phyloP scores from a whole-genome alignment of 495 filamentous ascomycete genomes.

The Penicillium odoratum region DNA sequence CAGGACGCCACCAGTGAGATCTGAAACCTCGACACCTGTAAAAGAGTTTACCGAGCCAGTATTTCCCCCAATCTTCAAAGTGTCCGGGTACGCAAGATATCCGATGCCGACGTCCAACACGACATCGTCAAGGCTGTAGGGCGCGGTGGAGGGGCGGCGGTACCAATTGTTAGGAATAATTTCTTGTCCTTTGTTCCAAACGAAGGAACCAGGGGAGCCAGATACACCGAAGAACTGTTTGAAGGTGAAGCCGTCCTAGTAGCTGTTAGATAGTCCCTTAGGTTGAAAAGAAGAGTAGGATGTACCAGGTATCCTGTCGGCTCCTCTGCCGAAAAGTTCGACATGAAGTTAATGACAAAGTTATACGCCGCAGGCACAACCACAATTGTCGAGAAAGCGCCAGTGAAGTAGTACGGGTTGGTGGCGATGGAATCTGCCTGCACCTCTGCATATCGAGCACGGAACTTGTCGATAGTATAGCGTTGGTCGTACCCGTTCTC shows the following conservation, averaged over 20 bases:
- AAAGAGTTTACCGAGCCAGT: constrained; percentile 53
- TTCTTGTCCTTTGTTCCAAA: constrained; percentile 38
- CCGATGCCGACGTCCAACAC: constrained; percentile 32
- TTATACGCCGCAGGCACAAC: constrained; percentile 39
- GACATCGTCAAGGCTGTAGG: constrained; percentile 19
- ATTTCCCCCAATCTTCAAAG: constrained; percentile 50
- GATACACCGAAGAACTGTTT: constrained; percentile 11
- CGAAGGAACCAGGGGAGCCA: constrained; percentile 9
- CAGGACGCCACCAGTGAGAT: constrained; percentile 47
- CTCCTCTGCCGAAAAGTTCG: constrained; percentile 10
- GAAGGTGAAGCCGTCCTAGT: constrained; percentile 11
- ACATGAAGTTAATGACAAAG: constrained; percentile 28
- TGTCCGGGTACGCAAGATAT: constrained; percentile 31
- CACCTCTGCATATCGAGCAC: constrained; percentile 32
- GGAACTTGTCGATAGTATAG: constrained; percentile 13
- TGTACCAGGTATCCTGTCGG: constrained; percentile 12
- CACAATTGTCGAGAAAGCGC: constrained; percentile 37
- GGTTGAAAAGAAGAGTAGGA: background rate
- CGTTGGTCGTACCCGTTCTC: constrained; percentile 10
- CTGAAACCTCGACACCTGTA: constrained; percentile 39
- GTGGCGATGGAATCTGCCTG: constrained; percentile 33
- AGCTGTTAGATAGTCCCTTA: constrained; percentile 4
- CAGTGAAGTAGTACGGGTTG: constrained; percentile 48
- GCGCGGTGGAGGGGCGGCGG: constrained; percentile 32
- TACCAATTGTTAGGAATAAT: constrained; percentile 57